Percentiles rank a stretch among this genome's conserved stretches.
These are phyloP conservation scores for Coemansia sp. DNA, from an alignment of 192 early-diverging fungal species.

Conservation along the genomic window DNA sequence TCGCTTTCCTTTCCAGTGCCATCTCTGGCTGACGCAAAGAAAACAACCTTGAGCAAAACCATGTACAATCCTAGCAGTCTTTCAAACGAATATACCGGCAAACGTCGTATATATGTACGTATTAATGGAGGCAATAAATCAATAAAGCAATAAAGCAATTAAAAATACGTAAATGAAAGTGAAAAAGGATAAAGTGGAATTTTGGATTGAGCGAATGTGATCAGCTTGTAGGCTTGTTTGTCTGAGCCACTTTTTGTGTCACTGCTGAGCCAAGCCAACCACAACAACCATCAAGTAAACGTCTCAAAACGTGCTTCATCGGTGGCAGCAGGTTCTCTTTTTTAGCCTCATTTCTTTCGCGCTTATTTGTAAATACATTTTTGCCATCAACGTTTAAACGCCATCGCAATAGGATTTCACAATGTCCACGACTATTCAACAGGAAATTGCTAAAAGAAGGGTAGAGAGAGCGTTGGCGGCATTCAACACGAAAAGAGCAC, in stretches of 20 bases:
- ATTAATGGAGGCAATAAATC: no score
- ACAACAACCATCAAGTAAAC: not conserved
- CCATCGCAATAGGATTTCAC: not conserved
- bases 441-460: conserved; percentile 36
- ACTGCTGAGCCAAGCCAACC: not conserved
- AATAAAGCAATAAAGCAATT: no score
- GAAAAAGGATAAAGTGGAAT: no score
- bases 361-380: conserved; percentile 8
- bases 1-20: conserved; percentile 13
- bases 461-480: conserved; percentile 41
- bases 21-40: conserved; percentile 52
- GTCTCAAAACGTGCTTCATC: not conserved
- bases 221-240: no score
- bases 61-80: not conserved
- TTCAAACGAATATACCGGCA: not conserved
- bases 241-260: no score
- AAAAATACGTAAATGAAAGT: no score
- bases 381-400: not conserved
- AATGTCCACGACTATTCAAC: conserved; percentile 38
- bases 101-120: not conserved
- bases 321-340: not conserved
- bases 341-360: not conserved
- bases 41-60: conserved; percentile 26
- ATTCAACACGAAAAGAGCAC: conserved; percentile 32
- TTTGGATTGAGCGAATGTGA: no score